Conservation (phyloP, 2,329 filamentous ascomycete genomes). For the Fusarium buharicum region DNA sequence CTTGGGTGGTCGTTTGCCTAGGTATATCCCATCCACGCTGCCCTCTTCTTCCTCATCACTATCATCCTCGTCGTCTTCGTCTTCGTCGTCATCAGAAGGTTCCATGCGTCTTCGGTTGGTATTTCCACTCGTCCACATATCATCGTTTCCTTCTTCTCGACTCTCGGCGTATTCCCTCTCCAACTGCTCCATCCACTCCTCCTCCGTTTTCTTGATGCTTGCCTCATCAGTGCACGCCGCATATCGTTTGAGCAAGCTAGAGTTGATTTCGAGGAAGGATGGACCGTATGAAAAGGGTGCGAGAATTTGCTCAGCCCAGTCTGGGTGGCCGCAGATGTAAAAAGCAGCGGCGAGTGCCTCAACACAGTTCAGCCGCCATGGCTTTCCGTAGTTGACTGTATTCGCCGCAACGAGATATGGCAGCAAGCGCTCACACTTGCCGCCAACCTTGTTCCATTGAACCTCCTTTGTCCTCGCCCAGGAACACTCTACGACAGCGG, state of each 20-base stretch:
- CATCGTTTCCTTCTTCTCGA: constrained; percentile 73
- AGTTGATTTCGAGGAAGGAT: constrained; percentile 92
- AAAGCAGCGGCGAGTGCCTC: constrained; percentile 95
- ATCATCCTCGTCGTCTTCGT: constrained; percentile 59
- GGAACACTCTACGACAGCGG: constrained; percentile 95
- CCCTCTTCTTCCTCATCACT: constrained; percentile 59
- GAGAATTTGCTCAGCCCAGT: constrained; percentile 89
- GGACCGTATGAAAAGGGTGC: constrained; percentile 88
- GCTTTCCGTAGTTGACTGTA: constrained; percentile 95
- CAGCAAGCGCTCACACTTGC: constrained; percentile 88
- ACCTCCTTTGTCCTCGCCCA: constrained; percentile 95
- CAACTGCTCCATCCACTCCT: constrained; percentile 87
- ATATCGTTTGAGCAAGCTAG: constrained; percentile 82
- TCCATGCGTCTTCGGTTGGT: constrained; percentile 73
- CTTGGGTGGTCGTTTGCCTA: constrained; percentile 63
- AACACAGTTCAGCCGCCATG: constrained; percentile 94
- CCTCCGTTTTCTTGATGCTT: constrained; percentile 84
- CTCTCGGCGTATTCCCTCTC: constrained; percentile 90
- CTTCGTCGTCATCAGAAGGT: constrained; percentile 63
- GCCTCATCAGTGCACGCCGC: constrained; percentile 84
- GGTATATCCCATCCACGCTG: constrained; percentile 67
- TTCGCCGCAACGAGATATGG: constrained; percentile 98
- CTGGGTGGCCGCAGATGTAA: constrained; percentile 87
- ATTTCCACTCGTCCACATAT: constrained; percentile 93
- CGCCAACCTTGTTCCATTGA: constrained; percentile 90